These are phyloP conservation scores for Rhododendron griersonianum DNA, from an alignment of 148 eudicot species.

Conservation along the genomic window DNA sequence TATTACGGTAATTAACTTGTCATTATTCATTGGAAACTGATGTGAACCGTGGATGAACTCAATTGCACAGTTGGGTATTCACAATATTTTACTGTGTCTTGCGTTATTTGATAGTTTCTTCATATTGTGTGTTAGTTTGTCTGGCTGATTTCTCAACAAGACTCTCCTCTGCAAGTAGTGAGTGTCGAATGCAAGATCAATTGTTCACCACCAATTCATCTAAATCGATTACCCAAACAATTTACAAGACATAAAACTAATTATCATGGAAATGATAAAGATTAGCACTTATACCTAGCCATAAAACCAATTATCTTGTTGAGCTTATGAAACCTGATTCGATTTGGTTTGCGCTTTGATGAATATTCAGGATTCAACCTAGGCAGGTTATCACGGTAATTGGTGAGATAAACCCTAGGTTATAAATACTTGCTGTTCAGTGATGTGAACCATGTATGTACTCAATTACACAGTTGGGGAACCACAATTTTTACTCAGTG, in stretches of 20 bases:
- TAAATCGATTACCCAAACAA: background rate
- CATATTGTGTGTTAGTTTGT: background rate
- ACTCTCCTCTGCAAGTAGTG: background rate
- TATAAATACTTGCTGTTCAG: too few relatives aligned
- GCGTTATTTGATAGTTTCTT: background rate
- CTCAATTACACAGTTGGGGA: background rate
- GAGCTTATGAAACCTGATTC: background rate
- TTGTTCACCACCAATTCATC: background rate
- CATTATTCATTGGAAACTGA: background rate
- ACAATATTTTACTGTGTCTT: background rate
- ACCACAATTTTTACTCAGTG: background rate
- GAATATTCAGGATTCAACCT: background rate
- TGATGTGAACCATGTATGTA: background rate
- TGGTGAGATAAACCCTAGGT: background rate
- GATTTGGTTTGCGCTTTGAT: background rate
- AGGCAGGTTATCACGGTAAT: background rate
- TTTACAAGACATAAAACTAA: background rate
- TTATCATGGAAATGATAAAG: background rate
- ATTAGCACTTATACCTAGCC: slow-evolving; percentile 34
- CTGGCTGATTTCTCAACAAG: background rate
- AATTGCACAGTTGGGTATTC: background rate
- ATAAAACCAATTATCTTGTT: background rate
- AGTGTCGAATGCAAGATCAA: background rate
- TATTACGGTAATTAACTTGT: background rate
- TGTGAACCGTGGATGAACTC: background rate